A percentile compares a stretch with the other conserved stretches of the same genome.
phyloP scores from a whole-genome alignment of 2,329 filamentous ascomycete genomes.

The Diplodia scrobiculata region DNA sequence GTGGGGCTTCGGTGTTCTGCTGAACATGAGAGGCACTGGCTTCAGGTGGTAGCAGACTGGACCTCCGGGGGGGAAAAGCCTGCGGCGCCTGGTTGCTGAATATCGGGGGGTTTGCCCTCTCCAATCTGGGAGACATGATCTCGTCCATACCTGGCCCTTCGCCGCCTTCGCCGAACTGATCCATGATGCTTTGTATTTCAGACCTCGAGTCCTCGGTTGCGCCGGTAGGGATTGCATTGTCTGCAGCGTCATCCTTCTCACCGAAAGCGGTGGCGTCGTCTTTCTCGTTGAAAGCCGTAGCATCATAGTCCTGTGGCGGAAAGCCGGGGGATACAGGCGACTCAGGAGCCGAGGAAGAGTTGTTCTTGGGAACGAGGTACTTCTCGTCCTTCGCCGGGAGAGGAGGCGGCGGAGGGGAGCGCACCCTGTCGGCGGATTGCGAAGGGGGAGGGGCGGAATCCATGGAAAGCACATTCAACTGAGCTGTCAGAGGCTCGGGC shows the following conservation, averaged over 20 bases:
- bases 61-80: constrained; percentile 78
- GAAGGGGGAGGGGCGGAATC: background rate
- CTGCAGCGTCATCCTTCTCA: constrained; percentile 35
- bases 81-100: constrained; percentile 59
- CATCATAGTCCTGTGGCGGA: constrained; percentile 19
- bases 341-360: background rate
- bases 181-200: constrained; percentile 97
- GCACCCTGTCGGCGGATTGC: constrained; percentile 12
- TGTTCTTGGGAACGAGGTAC: constrained; percentile 6
- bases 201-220: constrained; percentile 65
- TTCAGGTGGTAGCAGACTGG: constrained; percentile 67
- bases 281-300: constrained; percentile 34
- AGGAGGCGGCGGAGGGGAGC: constrained; percentile 13
- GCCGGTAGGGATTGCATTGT: constrained; percentile 54
- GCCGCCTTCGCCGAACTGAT: constrained; percentile 80
- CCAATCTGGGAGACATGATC: constrained; percentile 87
- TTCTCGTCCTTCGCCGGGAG: constrained; percentile 26
- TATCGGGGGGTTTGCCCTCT: constrained; percentile 79
- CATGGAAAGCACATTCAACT: background rate
- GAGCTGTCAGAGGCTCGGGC: background rate
- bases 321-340: constrained; percentile 11
- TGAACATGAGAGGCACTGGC: constrained; percentile 43
- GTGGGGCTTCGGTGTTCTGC: constrained; percentile 31
- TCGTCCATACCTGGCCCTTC: constrained; percentile 74
- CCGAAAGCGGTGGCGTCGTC: constrained; percentile 33